Conservation (phyloP, 2,329 filamentous ascomycete species). For the Pseudocercospora fijiensis region DNA sequence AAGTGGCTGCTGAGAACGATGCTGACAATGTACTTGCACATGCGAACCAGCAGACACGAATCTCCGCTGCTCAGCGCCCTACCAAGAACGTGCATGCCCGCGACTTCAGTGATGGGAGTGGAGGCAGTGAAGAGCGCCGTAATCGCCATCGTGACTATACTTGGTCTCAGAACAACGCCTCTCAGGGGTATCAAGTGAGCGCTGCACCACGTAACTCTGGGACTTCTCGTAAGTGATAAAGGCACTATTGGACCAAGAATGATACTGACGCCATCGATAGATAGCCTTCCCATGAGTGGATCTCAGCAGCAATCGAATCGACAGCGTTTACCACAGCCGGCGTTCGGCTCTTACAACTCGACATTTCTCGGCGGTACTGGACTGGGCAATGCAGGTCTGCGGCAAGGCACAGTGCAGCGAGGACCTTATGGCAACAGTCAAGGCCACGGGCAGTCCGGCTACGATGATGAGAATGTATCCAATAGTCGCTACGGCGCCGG, state of each 20-base stretch:
- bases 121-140: slow-evolving; percentile 11
- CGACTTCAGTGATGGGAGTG: slow-evolving; percentile 13
- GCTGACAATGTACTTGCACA: slow-evolving; percentile 48
- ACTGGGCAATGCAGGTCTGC: background rate
- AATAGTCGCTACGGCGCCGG: background rate
- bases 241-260: too few relatives aligned
- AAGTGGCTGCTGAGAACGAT: slow-evolving; percentile 55
- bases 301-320: slow-evolving; percentile 9
- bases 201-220: slow-evolving; percentile 5
- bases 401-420: slow-evolving; percentile 4
- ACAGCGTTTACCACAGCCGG: slow-evolving; percentile 12
- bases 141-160: slow-evolving; percentile 10
- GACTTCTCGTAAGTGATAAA: slow-evolving; percentile 13
- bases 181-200: slow-evolving; percentile 6
- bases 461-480: background rate
- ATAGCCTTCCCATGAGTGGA: slow-evolving; percentile 1
- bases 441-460: background rate
- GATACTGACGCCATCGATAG: slow-evolving; percentile 5
- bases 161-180: slow-evolving; percentile 8
- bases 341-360: slow-evolving; percentile 15
- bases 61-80: slow-evolving; percentile 6
- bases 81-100: slow-evolving; percentile 8
- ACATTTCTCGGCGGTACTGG: slow-evolving; percentile 8
- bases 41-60: slow-evolving; percentile 13
- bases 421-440: slow-evolving; percentile 4